These are phyloP conservation scores for Penicillium mononematosum DNA, from an alignment of 495 filamentous ascomycete species.

Conservation along the genomic window DNA sequence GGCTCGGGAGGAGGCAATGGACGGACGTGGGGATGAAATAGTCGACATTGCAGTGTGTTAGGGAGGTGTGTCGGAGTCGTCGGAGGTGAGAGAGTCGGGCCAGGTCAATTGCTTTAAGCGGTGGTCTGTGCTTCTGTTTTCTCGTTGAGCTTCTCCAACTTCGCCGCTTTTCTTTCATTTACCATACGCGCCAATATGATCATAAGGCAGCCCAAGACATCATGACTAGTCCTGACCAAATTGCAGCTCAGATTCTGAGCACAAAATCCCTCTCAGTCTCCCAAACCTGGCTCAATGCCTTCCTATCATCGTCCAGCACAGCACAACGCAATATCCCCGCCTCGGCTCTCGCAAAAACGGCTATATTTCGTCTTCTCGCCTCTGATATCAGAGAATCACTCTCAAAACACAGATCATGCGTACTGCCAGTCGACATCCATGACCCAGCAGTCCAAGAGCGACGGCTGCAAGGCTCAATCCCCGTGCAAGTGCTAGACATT, in stretches of 20 bases:
- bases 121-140: conserved; percentile 32
- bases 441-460: conserved; percentile 53
- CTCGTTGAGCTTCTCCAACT: conserved; percentile 6
- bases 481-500: conserved; percentile 80
- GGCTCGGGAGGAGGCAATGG: conserved; percentile 67
- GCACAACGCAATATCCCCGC: conserved; percentile 59
- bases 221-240: conserved; percentile 44
- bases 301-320: conserved; percentile 34
- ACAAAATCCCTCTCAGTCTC: conserved; percentile 47
- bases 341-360: conserved; percentile 71
- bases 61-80: conserved; percentile 7
- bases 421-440: conserved; percentile 59
- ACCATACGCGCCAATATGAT: not conserved
- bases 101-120: conserved; percentile 28
- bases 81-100: conserved; percentile 11
- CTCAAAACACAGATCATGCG: conserved; percentile 45
- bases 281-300: conserved; percentile 42
- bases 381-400: conserved; percentile 68
- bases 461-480: conserved; percentile 56
- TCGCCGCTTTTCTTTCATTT: conserved; percentile 7
- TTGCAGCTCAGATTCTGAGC: conserved; percentile 43
- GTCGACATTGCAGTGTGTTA: conserved; percentile 63
- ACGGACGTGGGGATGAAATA: conserved; percentile 66
- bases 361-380: conserved; percentile 74
- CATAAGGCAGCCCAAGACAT: not conserved